Base-by-base conservation (phyloP, 2,329 filamentous ascomycete species). In the Nannizzia gypsea region DNA sequence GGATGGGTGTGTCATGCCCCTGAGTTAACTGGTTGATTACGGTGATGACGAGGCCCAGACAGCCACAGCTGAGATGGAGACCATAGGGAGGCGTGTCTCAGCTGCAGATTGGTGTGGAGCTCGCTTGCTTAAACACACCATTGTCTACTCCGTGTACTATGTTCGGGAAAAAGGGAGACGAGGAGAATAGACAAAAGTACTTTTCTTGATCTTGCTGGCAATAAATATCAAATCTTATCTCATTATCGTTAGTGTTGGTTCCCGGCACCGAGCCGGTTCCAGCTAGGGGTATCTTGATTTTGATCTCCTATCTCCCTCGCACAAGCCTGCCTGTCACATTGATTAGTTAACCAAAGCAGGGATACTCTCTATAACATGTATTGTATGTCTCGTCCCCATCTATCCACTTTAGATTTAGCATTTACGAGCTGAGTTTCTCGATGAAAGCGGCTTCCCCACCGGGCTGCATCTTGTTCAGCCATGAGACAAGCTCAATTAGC, bases 401-500 rank as follows among this genome's bases (percentile, higher is more conserved):
- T 15, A 56, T 22, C 34, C 31, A 28, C 38, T 31, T 26, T 6
- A 17, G 20, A 17, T 59, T 36, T 36, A 13, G 9, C 9, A 36
- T 36, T 36, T 60, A 64, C 46, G 63, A 54, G 28, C 52, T 56
- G 9, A 64, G 40, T 52, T 65, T 61, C 64, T 74, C 72, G 46
- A 67, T 70, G 70, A 72, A 75, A 38, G 56, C 59, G 50, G 72
- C 71, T 57, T 71, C 71, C 55, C 64, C 67, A 40, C 73, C 73
- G 11, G 73, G 67, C 65, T 75, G 73, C 71, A 73, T 74, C 64
- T 74, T 71, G 66, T 77, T 77, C 60, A 79, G 66, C 70, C 74
- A 78, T 63, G 75, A 74, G 62, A 78, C 77, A 6, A 79, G 72
- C 66, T 78, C 74, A 56, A 75, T 71, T 26, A 79, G 67, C 66